Percentiles rank a stretch among this genome's conserved stretches.
These are phyloP conservation scores for Phytopythium ostracodes DNA, from an alignment of 352 stramenopile species.

Conservation along the genomic window DNA sequence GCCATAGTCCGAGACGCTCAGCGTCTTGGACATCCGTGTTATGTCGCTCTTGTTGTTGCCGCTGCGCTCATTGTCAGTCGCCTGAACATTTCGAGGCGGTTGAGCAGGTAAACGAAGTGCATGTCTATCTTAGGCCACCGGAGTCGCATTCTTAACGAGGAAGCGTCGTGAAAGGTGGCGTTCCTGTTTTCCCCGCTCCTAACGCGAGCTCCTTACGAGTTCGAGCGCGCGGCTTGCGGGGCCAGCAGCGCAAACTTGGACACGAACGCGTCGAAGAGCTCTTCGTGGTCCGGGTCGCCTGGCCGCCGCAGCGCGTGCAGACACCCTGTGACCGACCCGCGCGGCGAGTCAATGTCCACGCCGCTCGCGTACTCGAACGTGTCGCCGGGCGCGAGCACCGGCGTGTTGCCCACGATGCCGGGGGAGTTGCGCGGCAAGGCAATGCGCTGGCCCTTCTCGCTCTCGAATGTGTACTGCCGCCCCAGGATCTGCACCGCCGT, in stretches of 20 bases:
- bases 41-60: background rate
- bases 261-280: constrained; percentile 65
- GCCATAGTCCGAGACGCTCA: background rate
- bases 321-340: constrained; percentile 58
- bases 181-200: background rate
- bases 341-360: constrained; percentile 65
- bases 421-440: constrained; percentile 59
- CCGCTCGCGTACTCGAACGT: constrained; percentile 81
- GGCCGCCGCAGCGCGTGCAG: constrained; percentile 45
- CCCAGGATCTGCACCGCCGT: constrained; percentile 61
- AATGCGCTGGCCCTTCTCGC: constrained; percentile 55
- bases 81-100: background rate
- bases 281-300: constrained; percentile 17
- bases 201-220: constrained; percentile 4
- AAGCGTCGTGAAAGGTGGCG: background rate
- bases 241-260: constrained; percentile 60
- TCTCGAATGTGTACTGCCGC: constrained; percentile 77
- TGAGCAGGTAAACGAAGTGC: background rate
- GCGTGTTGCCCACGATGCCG: constrained; percentile 63
- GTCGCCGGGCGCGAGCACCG: constrained; percentile 55
- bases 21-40: background rate
- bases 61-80: background rate
- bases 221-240: constrained; percentile 9
- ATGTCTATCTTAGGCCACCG: background rate
- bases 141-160: background rate